These are phyloP conservation scores for Chlamydomonas sp. DNA, from an alignment of 139 green algal genomes.

Conservation along the genomic window DNA sequence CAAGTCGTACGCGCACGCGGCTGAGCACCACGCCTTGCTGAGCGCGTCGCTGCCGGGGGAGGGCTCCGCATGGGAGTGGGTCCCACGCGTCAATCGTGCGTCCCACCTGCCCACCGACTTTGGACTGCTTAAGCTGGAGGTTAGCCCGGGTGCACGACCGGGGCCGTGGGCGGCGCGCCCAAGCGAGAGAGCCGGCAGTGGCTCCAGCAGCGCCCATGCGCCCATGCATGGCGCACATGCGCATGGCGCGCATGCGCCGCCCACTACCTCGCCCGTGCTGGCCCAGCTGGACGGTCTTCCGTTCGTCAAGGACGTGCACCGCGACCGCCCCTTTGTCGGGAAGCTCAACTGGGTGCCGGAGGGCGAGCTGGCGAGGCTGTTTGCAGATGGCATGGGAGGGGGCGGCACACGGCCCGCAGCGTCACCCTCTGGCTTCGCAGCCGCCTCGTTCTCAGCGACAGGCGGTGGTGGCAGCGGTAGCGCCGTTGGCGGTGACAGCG, in stretches of 20 bases:
- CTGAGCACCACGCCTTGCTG: slow-evolving; percentile 29
- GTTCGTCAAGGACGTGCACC: slow-evolving; percentile 60
- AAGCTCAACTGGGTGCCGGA: slow-evolving; percentile 36
- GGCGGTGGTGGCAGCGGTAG: background rate
- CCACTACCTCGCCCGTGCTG: background rate
- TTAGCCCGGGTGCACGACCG: background rate
- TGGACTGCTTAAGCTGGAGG: slow-evolving; percentile 42
- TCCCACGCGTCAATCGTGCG: slow-evolving; percentile 58
- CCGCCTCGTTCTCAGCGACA: no score
- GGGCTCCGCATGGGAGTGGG: slow-evolving; percentile 46
- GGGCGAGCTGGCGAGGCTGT: slow-evolving; percentile 12
- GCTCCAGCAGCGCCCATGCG: no score
- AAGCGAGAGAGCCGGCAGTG: background rate
- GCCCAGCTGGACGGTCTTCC: slow-evolving; percentile 13
- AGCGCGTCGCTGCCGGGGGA: slow-evolving; percentile 10
- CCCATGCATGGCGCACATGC: no score
- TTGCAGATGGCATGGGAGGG: no score
- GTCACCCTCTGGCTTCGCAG: slow-evolving; percentile 2
- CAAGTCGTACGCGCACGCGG: slow-evolving; percentile 38
- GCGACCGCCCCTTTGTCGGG: slow-evolving; percentile 40
- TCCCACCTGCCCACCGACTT: slow-evolving; percentile 71
- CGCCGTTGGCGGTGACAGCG: background rate
- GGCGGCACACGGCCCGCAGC: background rate
- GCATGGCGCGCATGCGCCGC: no score
- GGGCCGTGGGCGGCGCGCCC: background rate